Conservation (phyloP, 129 eudicot species). For the Rutidosis leptorrhynchoides region DNA sequence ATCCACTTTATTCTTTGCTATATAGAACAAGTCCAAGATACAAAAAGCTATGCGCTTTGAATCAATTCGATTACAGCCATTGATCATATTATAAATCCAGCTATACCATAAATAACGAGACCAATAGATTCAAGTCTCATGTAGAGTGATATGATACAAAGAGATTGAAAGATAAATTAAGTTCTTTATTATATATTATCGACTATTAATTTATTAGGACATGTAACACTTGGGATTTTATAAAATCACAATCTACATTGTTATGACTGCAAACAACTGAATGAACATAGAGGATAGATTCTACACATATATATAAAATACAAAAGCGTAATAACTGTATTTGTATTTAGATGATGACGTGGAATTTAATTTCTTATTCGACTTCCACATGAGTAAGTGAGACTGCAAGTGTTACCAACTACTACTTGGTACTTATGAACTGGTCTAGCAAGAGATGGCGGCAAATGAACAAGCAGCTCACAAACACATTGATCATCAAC, state of each 20-base stretch:
- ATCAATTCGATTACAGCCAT: conserved; percentile 33
- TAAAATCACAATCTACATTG: conserved; percentile 21
- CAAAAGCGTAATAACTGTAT: conserved; percentile 22
- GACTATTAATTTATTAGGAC: background rate
- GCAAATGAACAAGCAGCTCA: conserved; percentile 63
- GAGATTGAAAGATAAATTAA: background rate
- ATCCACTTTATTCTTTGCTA: conserved; percentile 31
- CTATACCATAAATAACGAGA: conserved; percentile 22
- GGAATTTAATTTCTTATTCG: conserved; percentile 31
- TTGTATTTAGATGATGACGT: too few species aligned
- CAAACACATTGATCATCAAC: conserved; percentile 73
- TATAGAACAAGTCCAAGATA: conserved; percentile 35
- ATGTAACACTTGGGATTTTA: conserved; percentile 1
- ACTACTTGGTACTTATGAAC: conserved; percentile 48
- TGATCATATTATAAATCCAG: conserved; percentile 36
- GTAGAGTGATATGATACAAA: background rate
- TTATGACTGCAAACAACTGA: conserved; percentile 13
- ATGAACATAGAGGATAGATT: background rate
- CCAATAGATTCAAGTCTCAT: conserved; percentile 4
- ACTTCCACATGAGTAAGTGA: conserved; percentile 60
- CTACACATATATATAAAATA: conserved; percentile 27
- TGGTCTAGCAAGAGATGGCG: conserved; percentile 68
- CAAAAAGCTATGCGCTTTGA: conserved; percentile 34
- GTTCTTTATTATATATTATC: background rate
- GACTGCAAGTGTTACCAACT: conserved; percentile 49